Evolutionary conservation across 257 asterid species (phyloP), one percentile per base, ranked within the genome.

Genomic region (Paraleonurus japonicus): DNA sequence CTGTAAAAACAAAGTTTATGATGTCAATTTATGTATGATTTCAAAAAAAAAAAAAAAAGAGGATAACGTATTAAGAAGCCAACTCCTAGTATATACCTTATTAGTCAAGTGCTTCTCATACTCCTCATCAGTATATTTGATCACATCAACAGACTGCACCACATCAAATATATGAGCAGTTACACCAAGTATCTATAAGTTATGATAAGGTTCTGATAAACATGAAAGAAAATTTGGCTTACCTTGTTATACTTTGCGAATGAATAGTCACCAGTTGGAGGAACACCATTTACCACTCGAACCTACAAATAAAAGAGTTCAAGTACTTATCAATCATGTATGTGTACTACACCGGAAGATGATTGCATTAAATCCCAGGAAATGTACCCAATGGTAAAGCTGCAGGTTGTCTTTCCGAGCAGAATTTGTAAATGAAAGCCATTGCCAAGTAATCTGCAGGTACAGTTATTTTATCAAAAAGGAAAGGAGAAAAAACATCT

Each of bases 191-290:
- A 70, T 27, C 22, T 27, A 55, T 41, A 72, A 41, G 61, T 1
- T 27, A 66, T 32, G 1, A 71, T 17, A 20, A 23, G 51, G 43
- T 0, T 9, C 27, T 22, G 51, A 43, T 43, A 5, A 4, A 75
- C 16, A 24, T 3, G 2, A 62, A 48, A 60, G 41, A 75, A 27
- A 26, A 26, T 23, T 33, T 69, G 35, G 39, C 76, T 69, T 80
- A 88, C 98, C 90, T 95, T 95, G 84, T 95, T 92, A 76, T 72
- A 92, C 87, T 91, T 95, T 39, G 99, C 96, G 78, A 95, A 95
- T 6, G 96, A 89, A 81, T 95, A 95, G 79, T 95, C 99, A 54
- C 94, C 95, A 0, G 90, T 92, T 0, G 99, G 98, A 1, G 96
- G 93, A 65, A 85, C 89, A 39, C 95, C 96, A 80, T 95, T 95